These are phyloP conservation scores for Sinapis alba DNA, from an alignment of 441 rosid genomes.

Conservation along the genomic window DNA sequence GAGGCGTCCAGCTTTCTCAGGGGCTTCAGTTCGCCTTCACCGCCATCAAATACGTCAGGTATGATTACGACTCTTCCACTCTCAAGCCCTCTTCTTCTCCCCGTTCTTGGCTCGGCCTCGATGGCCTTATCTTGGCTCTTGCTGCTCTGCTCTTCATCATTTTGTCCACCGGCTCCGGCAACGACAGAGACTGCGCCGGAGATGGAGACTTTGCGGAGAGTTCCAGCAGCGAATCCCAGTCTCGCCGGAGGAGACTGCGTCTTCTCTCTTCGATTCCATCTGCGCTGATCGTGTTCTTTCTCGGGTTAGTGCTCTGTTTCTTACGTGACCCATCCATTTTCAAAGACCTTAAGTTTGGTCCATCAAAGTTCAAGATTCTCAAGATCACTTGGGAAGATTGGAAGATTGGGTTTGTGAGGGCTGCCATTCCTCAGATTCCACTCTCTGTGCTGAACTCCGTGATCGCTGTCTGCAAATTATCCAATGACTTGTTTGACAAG, in stretches of 20 bases:
- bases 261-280: constrained; percentile 59
- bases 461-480: constrained; percentile 74
- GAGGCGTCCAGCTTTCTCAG: constrained; percentile 78
- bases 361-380: constrained; percentile 55
- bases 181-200: not conserved
- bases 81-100: constrained; percentile 54
- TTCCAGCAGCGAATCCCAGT: not conserved
- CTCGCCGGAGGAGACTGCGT: constrained; percentile 43
- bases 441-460: constrained; percentile 69
- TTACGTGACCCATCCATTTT: constrained; percentile 8
- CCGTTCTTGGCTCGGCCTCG: constrained; percentile 71
- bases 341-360: constrained; percentile 56
- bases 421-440: constrained; percentile 80
- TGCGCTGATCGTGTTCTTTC: constrained; percentile 51
- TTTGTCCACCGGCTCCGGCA: constrained; percentile 65
- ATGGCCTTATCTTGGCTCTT: constrained; percentile 61
- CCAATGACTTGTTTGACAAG: constrained; percentile 68
- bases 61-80: constrained; percentile 53
- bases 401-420: constrained; percentile 69
- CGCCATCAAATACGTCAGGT: constrained; percentile 65
- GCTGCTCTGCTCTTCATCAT: constrained; percentile 55
- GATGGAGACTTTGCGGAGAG: not conserved
- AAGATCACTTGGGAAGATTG: constrained; percentile 74
- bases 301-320: constrained; percentile 18
- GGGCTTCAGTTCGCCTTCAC: constrained; percentile 70